Evolutionary conservation across 2,329 filamentous ascomycete genomes (phyloP).

Genomic region (Colletotrichum costaricense): DNA sequence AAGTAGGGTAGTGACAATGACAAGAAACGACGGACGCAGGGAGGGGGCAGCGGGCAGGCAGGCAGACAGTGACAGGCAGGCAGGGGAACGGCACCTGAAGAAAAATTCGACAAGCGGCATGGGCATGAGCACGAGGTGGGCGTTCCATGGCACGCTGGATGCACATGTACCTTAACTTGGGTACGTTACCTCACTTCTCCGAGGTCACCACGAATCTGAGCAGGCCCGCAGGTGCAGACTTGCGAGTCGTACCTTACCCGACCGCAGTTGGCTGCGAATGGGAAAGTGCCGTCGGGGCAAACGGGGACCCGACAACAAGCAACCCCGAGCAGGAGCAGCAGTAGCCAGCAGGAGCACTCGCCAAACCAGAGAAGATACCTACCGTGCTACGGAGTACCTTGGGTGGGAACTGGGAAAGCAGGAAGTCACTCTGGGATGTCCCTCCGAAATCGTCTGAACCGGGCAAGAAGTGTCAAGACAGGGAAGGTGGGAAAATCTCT

Average conservation of each 20-base stretch:
- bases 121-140: no score
- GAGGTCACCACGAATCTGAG: no score
- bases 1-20: neutral
- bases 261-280: neutral
- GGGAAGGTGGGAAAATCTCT: conserved; percentile 33
- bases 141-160: no score
- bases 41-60: neutral
- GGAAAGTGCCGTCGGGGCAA: neutral
- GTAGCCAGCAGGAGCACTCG: neutral
- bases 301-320: neutral
- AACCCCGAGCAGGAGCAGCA: neutral
- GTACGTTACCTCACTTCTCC: no score
- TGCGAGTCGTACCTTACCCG: no score
- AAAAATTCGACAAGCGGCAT: conserved; percentile 9
- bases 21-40: neutral
- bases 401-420: no score
- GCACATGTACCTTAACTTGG: no score
- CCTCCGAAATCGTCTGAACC: neutral
- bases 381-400: no score
- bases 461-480: neutral
- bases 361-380: neutral
- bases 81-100: conserved; percentile 1
- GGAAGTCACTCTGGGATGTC: neutral
- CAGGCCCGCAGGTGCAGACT: no score
- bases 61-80: neutral